These are phyloP conservation scores for Yueomyces sp. DNA, from an alignment of 805 yeast species.

Conservation along the genomic window DNA sequence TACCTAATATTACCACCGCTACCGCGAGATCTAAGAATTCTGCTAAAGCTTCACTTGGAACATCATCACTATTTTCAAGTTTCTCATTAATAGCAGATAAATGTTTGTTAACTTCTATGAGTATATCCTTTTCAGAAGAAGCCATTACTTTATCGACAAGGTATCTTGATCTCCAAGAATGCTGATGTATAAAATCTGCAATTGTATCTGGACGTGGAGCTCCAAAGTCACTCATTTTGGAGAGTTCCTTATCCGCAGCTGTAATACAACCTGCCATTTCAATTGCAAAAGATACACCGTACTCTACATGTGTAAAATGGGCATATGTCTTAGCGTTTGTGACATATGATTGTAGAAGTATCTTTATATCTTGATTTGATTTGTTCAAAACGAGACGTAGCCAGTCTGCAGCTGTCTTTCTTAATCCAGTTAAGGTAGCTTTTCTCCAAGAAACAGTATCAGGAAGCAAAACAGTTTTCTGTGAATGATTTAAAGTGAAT, in stretches of 20 bases:
- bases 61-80: constrained; percentile 7
- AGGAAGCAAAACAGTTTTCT: constrained; percentile 25
- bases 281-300: constrained; percentile 82
- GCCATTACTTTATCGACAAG: constrained; percentile 21
- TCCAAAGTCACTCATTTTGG: constrained; percentile 29
- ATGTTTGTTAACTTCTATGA: constrained; percentile 8
- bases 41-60: constrained; percentile 24
- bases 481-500: constrained; percentile 34
- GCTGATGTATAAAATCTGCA: constrained; percentile 64
- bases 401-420: constrained; percentile 56
- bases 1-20: constrained; percentile 28
- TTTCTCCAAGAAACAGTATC: constrained; percentile 77
- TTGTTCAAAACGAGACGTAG: constrained; percentile 39
- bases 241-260: constrained; percentile 53
- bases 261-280: constrained; percentile 70
- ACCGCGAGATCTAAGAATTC: constrained; percentile 33
- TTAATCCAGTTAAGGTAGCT: constrained; percentile 47
- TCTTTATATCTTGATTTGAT: constrained; percentile 62
- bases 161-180: constrained; percentile 50
- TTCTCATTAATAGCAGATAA: constrained; percentile 11
- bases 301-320: constrained; percentile 37
- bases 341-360: constrained; percentile 66
- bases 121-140: constrained; percentile 19
- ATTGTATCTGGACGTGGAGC: constrained; percentile 38
- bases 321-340: constrained; percentile 30